Evolutionary conservation across 495 filamentous ascomycete species (phyloP).

Genomic region (Annulohypoxylon moriforme): DNA sequence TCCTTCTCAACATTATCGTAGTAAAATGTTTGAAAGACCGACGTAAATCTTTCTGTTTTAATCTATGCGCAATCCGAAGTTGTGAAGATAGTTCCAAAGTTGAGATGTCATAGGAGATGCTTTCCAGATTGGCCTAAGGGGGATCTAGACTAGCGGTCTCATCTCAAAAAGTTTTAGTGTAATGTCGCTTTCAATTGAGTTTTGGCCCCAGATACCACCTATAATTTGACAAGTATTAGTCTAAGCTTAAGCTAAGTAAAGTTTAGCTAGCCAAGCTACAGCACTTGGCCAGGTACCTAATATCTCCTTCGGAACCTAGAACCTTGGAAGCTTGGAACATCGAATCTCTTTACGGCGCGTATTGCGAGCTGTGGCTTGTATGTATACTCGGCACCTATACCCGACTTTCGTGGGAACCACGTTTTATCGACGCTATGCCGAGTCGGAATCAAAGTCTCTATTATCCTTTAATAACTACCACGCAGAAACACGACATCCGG

Average conservation of each 20-base stretch:
- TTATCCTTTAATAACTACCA: slow-evolving; percentile 27
- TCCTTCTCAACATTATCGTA: slow-evolving; percentile 3
- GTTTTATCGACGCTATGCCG: slow-evolving; percentile 38
- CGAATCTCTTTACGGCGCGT: slow-evolving; percentile 1
- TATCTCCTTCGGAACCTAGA: not conserved
- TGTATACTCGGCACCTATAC: slow-evolving; percentile 18
- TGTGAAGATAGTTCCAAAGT: not conserved
- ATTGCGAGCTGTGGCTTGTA: slow-evolving; percentile 23
- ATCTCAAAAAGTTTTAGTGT: slow-evolving; percentile 1
- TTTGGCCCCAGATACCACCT: slow-evolving; percentile 2
- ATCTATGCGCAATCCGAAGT: not conserved
- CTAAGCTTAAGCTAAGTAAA: slow-evolving; percentile 18
- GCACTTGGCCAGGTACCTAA: not conserved
- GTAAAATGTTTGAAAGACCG: slow-evolving; percentile 9
- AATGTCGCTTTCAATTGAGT: slow-evolving; percentile 7
- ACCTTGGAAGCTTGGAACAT: not conserved
- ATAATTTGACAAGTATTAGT: slow-evolving; percentile 36
- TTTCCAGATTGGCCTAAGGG: not conserved
- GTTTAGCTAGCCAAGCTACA: slow-evolving; percentile 9
- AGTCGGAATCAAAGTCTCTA: slow-evolving; percentile 19
- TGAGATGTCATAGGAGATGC: not conserved
- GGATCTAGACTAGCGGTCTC: not conserved
- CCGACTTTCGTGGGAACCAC: slow-evolving; percentile 29
- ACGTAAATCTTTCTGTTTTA: not conserved
- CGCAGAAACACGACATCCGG: not conserved